Conservation (phyloP, 305 asterid species). For the Andrographis paniculata region DNA sequence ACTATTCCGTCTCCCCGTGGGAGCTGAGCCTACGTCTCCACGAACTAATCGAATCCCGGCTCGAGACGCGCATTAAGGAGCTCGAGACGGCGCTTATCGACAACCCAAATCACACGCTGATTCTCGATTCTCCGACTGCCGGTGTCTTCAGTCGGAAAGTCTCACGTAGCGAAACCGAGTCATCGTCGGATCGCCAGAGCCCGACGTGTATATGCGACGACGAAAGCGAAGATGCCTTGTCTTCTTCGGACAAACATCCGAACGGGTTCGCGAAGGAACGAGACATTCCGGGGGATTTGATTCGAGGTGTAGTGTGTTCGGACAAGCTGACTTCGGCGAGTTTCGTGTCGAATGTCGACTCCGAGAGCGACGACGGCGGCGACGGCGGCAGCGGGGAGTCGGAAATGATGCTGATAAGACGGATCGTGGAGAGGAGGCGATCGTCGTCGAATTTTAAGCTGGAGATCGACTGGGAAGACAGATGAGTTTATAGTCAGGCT, state of each 20-base stretch:
- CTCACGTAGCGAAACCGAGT: slow-evolving; percentile 24
- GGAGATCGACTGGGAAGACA: no score
- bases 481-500: no score
- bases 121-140: slow-evolving; percentile 22
- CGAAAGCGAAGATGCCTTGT: slow-evolving; percentile 5
- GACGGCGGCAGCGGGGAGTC: slow-evolving; percentile 28
- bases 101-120: slow-evolving; percentile 21
- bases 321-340: slow-evolving; percentile 18
- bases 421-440: slow-evolving; percentile 26
- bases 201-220: slow-evolving; percentile 23
- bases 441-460: slow-evolving; percentile 12
- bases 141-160: slow-evolving; percentile 16
- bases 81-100: slow-evolving; percentile 40
- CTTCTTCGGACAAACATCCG: slow-evolving; percentile 8
- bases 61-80: slow-evolving; percentile 47
- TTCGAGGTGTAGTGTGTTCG: slow-evolving; percentile 3
- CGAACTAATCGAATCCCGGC: slow-evolving; percentile 51
- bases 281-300: slow-evolving; percentile 6
- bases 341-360: slow-evolving; percentile 19
- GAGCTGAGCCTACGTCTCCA: slow-evolving; percentile 59
- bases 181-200: slow-evolving; percentile 26
- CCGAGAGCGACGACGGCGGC: slow-evolving; percentile 27
- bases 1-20: slow-evolving; percentile 51
- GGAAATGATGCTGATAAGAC: slow-evolving; percentile 30
- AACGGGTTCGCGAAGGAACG: slow-evolving; percentile 8